A percentile compares a stretch with the other conserved stretches of the same genome.
Evolutionary conservation across 2,329 filamentous ascomycete species (phyloP).

Genomic region (Rhynchosporium agropyri): DNA sequence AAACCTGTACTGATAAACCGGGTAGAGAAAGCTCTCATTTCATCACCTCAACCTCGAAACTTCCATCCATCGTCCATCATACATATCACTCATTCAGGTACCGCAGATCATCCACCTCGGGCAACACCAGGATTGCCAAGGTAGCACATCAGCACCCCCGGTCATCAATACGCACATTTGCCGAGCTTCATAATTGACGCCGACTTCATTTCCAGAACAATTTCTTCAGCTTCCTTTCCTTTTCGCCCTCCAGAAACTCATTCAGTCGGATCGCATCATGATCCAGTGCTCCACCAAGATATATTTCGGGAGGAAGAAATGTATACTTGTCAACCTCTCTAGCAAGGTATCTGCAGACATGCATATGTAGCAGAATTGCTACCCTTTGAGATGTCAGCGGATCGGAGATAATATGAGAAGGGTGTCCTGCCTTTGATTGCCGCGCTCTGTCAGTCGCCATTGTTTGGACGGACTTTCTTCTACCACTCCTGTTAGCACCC

Average conservation of each 20-base stretch:
- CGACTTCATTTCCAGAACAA: conserved; percentile 13
- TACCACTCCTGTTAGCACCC: conserved; percentile 5
- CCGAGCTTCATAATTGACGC: neutral
- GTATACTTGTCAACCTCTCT: conserved; percentile 40
- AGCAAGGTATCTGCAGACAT: conserved; percentile 45
- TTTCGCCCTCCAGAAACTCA: conserved; percentile 30
- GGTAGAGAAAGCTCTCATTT: neutral
- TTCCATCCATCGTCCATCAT: neutral
- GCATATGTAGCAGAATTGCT: conserved; percentile 44
- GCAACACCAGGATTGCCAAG: conserved; percentile 14
- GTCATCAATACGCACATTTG: neutral
- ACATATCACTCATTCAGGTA: conserved; percentile 13
- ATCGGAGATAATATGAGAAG: too few relatives aligned
- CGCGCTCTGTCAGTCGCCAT: conserved; percentile 42
- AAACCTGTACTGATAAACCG: neutral
- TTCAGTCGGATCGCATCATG: conserved; percentile 31
- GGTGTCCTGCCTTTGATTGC: conserved; percentile 34
- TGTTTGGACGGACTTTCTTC: conserved; percentile 34
- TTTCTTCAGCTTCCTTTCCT: conserved; percentile 33
- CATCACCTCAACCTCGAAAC: neutral
- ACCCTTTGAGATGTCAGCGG: conserved; percentile 30
- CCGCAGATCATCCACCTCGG: conserved; percentile 9
- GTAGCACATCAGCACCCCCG: too few relatives aligned
- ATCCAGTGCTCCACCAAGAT: conserved; percentile 29
- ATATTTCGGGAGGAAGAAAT: conserved; percentile 42